These are phyloP conservation scores for Sclerotinia glacialis DNA, from an alignment of 2,329 filamentous ascomycete species.

Conservation along the genomic window DNA sequence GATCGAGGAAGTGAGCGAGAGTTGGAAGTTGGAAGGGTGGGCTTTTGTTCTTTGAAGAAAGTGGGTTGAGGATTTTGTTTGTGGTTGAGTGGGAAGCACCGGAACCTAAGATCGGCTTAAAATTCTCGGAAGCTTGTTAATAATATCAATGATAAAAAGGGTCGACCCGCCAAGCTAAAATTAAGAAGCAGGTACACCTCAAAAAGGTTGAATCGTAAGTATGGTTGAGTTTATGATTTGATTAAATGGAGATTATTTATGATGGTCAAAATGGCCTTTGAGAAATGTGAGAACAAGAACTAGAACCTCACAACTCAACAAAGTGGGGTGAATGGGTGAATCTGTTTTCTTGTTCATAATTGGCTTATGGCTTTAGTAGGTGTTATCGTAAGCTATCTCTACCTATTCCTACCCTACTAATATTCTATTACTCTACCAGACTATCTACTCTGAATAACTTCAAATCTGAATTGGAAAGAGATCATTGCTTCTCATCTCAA, in stretches of 20 bases:
- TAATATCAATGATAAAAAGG: slow-evolving; percentile 7
- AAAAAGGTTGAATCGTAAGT: neutral
- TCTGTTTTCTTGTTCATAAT: neutral
- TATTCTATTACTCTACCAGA: too few species aligned
- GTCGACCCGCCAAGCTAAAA: slow-evolving; percentile 10
- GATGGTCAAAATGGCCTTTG: neutral
- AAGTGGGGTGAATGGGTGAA: neutral
- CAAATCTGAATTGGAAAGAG: neutral
- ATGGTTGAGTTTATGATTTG: neutral
- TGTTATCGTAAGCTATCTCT: too few species aligned
- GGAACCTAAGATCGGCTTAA: neutral
- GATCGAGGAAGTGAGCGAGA: slow-evolving; percentile 1
- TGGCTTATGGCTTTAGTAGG: too few species aligned
- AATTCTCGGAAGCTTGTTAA: slow-evolving; percentile 13
- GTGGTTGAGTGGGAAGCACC: slow-evolving; percentile 7
- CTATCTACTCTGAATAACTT: neutral
- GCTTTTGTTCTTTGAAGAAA: slow-evolving; percentile 17
- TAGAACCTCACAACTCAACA: slow-evolving; percentile 6
- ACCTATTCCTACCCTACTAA: neutral
- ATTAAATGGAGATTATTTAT: neutral
- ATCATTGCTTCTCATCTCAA: neutral
- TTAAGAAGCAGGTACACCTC: slow-evolving; percentile 3
- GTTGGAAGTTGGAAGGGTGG: slow-evolving; percentile 10
- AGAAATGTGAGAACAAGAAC: neutral
- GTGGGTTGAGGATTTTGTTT: slow-evolving; percentile 12